Base-by-base conservation (phyloP, 2,329 filamentous ascomycete species). In the Penicillium sp. region DNA sequence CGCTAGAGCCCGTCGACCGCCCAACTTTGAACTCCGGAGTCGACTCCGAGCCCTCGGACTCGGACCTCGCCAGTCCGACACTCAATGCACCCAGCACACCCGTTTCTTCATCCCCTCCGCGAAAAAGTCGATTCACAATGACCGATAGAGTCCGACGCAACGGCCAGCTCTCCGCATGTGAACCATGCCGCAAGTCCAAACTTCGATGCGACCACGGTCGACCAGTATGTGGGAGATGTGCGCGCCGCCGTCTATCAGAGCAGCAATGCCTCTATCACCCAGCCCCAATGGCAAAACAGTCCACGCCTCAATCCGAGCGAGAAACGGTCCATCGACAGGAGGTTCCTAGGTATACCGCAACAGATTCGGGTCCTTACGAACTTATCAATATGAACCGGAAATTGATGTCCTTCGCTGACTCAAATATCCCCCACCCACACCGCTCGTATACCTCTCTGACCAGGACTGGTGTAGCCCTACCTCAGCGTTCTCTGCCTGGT, bases 221-320 rank as follows among this genome's bases (percentile, higher is more conserved):
- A 15, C 48, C 48, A 20, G 48, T 50, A 15, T 50, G 48, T 38
- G 48, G 48, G 15, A 38, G 48, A 7, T 50, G 48, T 50, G 15
- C 17, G 28, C 48, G 28, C 10, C 48, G 48, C 28, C 34, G 48
- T 12, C 31, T 50, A 34, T 37, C 48, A 14, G 48, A 25, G 48
- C 34, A 50, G 10, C 28, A 50, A 38, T 50, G 48, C 48, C 48
- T 50, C 6, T 50, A 50, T 11, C 48, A 50, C 20, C 57, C 57
- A 53, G 53, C 57, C 37, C 57, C 57, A 28, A 48, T 59, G 57
- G 54, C 57, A 39, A 55, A 22, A 38, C 51, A 22, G 25, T n/a
- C 22, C 14, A 54, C 22, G 8, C 28, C 51, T 22, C 51, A 45
- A 43, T 55, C 49, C 2, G 15, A 37, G 17, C 28, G 25, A 49